Evolutionary conservation across 2,329 filamentous ascomycete species (phyloP).

Genomic region (Aspergillus thermomutatus): DNA sequence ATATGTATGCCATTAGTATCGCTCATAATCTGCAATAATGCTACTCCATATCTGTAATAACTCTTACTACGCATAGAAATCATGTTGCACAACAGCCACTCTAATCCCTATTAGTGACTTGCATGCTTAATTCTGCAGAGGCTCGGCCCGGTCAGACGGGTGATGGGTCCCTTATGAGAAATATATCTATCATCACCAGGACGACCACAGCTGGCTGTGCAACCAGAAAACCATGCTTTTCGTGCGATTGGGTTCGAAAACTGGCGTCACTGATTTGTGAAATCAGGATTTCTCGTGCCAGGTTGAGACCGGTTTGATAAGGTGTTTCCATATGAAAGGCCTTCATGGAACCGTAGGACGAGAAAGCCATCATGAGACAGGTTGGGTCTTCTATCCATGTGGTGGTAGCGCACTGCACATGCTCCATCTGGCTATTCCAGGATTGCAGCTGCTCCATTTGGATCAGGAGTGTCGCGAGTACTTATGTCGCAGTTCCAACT

Average conservation of each 20-base stretch:
- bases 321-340: too few species aligned
- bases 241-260: background rate
- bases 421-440: background rate
- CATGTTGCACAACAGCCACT: conserved; percentile 12
- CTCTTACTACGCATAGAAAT: background rate
- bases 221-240: background rate
- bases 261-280: background rate
- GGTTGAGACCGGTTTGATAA: background rate
- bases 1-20: background rate
- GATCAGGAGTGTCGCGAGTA: background rate
- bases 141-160: conserved; percentile 18
- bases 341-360: background rate
- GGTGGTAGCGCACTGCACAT: background rate
- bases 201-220: background rate
- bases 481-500: too few species aligned
- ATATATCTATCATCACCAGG: background rate
- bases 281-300: background rate
- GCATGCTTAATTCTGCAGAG: conserved; percentile 16
- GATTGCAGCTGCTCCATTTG: background rate
- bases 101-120: conserved; percentile 1
- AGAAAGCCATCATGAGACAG: background rate
- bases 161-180: conserved; percentile 7
- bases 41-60: background rate
- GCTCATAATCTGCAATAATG: background rate
- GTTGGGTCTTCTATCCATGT: background rate